phyloP scores from a whole-genome alignment of 2,329 filamentous ascomycete species.

The Cytospora piceicola region DNA sequence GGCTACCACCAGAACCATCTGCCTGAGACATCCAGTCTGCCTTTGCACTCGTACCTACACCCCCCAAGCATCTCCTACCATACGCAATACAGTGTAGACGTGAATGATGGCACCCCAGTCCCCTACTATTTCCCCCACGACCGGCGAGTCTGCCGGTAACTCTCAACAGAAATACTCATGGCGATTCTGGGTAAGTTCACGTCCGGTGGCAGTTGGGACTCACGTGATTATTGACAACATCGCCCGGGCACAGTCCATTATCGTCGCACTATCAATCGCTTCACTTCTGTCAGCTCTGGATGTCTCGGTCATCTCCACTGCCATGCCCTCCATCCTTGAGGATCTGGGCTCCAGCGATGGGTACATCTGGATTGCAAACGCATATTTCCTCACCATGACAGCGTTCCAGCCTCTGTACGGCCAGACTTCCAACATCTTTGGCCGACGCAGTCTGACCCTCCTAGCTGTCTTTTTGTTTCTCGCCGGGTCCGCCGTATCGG shows the following conservation, averaged over 20 bases:
- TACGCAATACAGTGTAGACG: too few species aligned
- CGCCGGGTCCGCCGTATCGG: slow-evolving; percentile 38
- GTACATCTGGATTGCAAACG: slow-evolving; percentile 35
- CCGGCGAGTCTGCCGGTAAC: too few species aligned
- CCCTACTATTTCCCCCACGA: too few species aligned
- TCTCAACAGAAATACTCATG: too few species aligned
- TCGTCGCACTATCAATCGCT: slow-evolving; percentile 27
- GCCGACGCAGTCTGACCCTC: slow-evolving; percentile 40
- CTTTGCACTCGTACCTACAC: too few species aligned
- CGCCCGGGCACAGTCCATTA: slow-evolving; percentile 5
- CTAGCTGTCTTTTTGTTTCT: slow-evolving; percentile 37
- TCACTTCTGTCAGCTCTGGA: slow-evolving; percentile 35
- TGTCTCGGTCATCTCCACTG: slow-evolving; percentile 32
- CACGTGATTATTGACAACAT: too few species aligned
- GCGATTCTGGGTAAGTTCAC: too few species aligned
- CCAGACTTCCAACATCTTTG: slow-evolving; percentile 42
- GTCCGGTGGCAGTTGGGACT: too few species aligned
- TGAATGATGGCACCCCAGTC: too few species aligned
- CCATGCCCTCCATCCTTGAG: slow-evolving; percentile 33
- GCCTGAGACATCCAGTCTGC: too few species aligned
- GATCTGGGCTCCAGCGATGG: slow-evolving; percentile 23
- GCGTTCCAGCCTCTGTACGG: slow-evolving; percentile 44
- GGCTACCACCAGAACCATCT: too few species aligned
- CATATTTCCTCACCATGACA: slow-evolving; percentile 36
- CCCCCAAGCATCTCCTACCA: too few species aligned